These are phyloP conservation scores for Grosmannia clavigera DNA, from an alignment of 2,329 filamentous ascomycete genomes.

Conservation along the genomic window DNA sequence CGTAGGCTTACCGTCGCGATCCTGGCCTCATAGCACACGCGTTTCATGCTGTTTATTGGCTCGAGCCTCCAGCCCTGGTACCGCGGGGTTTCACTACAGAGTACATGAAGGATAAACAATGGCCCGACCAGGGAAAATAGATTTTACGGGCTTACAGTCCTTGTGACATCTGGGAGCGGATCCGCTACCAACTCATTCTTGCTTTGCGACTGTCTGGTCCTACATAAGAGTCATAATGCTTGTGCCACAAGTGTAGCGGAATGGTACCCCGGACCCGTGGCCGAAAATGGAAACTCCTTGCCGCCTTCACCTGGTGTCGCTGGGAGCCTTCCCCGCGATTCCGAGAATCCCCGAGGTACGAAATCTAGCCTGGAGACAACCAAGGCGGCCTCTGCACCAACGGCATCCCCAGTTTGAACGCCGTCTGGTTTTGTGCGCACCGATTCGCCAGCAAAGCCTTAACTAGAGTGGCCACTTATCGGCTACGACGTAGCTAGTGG, in stretches of 20 bases:
- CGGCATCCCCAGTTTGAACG: background rate
- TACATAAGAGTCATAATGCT: background rate
- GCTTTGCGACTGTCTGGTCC: background rate
- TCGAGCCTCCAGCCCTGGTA: background rate
- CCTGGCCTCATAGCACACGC: too few species aligned
- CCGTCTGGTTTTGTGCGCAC: background rate
- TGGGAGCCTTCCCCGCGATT: background rate
- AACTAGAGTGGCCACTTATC: background rate
- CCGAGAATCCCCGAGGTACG: slow-evolving; percentile 6
- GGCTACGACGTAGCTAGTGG: too few species aligned
- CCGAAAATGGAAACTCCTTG: background rate
- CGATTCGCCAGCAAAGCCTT: background rate
- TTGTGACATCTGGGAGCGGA: background rate
- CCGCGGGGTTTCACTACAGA: background rate
- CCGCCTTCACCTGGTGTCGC: background rate
- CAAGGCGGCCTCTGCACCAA: background rate
- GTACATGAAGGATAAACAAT: background rate
- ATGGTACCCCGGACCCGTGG: background rate
- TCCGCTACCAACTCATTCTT: background rate
- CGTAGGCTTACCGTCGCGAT: too few species aligned
- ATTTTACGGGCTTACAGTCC: background rate
- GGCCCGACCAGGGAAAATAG: background rate
- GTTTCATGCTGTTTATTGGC: background rate
- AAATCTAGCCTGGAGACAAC: background rate
- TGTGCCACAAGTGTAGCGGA: background rate